A percentile compares a stretch with the other conserved stretches of the same genome.
Conservation (phyloP, 129 eudicot genomes). For the Artemisia tridentata region DNA sequence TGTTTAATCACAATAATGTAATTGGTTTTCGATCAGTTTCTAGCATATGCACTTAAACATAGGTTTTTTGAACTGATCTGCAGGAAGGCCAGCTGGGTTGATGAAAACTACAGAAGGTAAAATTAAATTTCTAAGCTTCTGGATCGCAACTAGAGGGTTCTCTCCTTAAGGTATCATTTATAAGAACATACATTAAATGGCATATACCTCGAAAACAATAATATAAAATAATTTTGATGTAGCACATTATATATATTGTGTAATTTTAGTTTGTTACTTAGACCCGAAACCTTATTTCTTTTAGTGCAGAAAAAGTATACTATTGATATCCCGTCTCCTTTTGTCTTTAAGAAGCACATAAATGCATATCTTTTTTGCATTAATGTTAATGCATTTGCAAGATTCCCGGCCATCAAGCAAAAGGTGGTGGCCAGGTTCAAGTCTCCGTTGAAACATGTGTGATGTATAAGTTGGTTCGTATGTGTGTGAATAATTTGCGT, state of each 20-base stretch:
- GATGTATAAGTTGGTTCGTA: no score
- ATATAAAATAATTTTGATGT: constrained; percentile 12
- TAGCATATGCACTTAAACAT: background rate
- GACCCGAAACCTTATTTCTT: constrained; percentile 13
- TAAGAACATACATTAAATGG: constrained; percentile 15
- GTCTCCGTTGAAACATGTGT: no score
- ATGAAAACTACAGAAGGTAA: constrained; percentile 1
- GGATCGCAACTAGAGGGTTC: constrained; percentile 18
- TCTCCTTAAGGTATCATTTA: constrained; percentile 21
- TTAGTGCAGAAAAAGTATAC: constrained; percentile 18
- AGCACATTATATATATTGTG: constrained; percentile 8
- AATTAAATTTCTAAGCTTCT: constrained; percentile 13
- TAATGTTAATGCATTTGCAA: background rate
- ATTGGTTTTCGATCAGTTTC: no score
- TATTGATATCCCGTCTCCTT: background rate
- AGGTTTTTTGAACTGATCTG: constrained; percentile 11
- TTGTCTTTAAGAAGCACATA: background rate
- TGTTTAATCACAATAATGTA: no score
- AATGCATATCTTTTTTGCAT: background rate
- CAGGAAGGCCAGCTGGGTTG: constrained; percentile 18
- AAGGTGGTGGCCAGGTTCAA: no score
- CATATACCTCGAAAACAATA: constrained; percentile 10
- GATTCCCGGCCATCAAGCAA: no score
- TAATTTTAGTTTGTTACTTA: constrained; percentile 18
- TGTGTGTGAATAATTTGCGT: no score